Base-by-base conservation (phyloP, 169 alveolate genomes). In the Fabrea salina region DNA sequence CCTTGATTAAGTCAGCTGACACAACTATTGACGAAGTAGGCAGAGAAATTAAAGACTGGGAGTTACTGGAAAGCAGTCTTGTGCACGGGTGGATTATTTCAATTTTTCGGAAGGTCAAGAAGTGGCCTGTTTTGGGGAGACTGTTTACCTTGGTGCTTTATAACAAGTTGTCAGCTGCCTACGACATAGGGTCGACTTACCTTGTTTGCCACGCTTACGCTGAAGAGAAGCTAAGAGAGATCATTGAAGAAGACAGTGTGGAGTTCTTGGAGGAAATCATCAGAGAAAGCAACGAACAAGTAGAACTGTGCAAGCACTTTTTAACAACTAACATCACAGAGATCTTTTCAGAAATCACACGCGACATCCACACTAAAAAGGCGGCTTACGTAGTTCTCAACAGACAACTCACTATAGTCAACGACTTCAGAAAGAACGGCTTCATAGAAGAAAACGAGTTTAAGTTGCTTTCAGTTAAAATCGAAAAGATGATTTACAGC, bases 331-430 rank as follows among this genome's bases (percentile, higher is more conserved):
- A 11, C 25, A 54, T 54, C 25, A 11, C 25, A 8, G 66, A 54
- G 39, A n/a, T 11, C 25, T 54, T 8, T 54, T 33, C 66, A n/a
- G 66, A 54, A 54, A 54, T 54, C 6, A 7, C 25, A 11, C 8
- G 39, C 25, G 66, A 54, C 13, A n/a, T 22, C 25, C 66, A 54
- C 13, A 54, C 66, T 8, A 54, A 54, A 54, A 54, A 30, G 66
- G 79, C 79, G 4, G 70, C 67, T 11, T 66, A 70, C 49, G 49
- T 66, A n/a, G n/a, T n/a, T n/a, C n/a, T n/a, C n/a, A n/a, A n/a
- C n/a, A n/a, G n/a, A n/a, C n/a, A n/a, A n/a, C n/a, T n/a, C n/a
- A n/a, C n/a, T n/a, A n/a, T n/a, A n/a, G n/a, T n/a, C n/a, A n/a
- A n/a, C n/a, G n/a, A n/a, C n/a, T n/a, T n/a, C n/a, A n/a, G n/a